Base-by-base conservation (phyloP, 1,139 yeast species). In the Wickerhamiella pararugosa region DNA sequence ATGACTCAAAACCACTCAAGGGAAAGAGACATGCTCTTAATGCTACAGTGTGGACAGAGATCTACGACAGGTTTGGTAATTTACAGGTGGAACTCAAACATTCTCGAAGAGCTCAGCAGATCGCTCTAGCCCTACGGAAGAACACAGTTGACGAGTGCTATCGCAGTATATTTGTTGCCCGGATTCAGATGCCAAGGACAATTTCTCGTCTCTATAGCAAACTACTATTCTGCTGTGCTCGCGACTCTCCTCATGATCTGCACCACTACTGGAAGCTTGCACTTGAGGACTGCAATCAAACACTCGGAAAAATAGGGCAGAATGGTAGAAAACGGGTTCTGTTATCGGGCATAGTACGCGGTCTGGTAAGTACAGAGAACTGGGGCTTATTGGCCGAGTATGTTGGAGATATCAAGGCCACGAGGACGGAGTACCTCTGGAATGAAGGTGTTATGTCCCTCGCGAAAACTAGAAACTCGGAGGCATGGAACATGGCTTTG, bases 221-320 rank as follows among this genome's bases (percentile, higher is more conserved):
- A 15, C 36, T 36, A 15, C 10, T 39, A 8, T 30, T 37, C n/a
- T 39, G 42, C 31, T 39, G 42, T 21, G 37, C 37, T 25, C 36
- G 34, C 8, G 42, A 39, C 15, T 26, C 26, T 3, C 42, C 42
- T 8, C 32, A 34, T 3, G 37, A 39, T 25, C 34, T 39, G n/a
- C 9, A 10, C 15, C 21, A 32, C 5, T 29, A 11, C 9, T 26
- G 8, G 9, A 34, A 27, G 27, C 5, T 34, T 4, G 37, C 42
- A 6, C 2, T 34, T 5, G 29, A 25, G 15, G 34, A 27, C 8
- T 29, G 31, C n/a, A n/a, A 29, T 29, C n/a, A 29, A 4, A 8
- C n/a, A 8, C 25, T 10, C 4, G 40, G 35, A 3, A 15, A n/a
- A 9, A 30, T 25, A 5, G 25, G 21, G 8, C 30, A 26, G 6